phyloP scores from a whole-genome alignment of 1,139 yeast species.

The Nakaseomyces glabratus region DNA sequence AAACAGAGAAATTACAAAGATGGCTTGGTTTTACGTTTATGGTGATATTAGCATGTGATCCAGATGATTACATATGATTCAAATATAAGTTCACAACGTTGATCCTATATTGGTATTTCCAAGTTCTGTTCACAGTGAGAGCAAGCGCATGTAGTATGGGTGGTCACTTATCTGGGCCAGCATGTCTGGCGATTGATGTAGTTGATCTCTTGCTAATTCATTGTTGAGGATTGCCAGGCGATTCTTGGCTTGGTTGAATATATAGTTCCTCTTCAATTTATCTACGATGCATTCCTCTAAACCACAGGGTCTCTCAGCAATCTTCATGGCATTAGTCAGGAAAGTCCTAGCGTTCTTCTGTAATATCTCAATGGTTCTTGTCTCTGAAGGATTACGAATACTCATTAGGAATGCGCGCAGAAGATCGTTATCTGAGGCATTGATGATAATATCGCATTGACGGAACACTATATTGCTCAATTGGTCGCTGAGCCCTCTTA shows the following conservation, averaged over 20 bases:
- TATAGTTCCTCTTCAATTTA: constrained; percentile 27
- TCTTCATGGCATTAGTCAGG: constrained; percentile 19
- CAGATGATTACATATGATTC: no score
- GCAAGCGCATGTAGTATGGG: constrained; percentile 14
- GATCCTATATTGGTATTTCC: no score
- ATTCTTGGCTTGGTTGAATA: constrained; percentile 20
- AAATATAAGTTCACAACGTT: no score
- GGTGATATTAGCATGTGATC: no score
- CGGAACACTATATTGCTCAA: constrained; percentile 24
- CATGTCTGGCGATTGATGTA: constrained; percentile 4
- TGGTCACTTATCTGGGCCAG: constrained; percentile 14
- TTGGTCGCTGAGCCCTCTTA: constrained; percentile 13
- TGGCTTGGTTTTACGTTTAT: no score
- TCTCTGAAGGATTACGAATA: no score
- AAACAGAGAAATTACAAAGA: no score
- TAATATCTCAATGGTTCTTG: constrained; percentile 15
- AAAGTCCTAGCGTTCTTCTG: constrained; percentile 23
- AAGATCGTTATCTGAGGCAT: constrained; percentile 25
- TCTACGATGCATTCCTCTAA: constrained; percentile 26
- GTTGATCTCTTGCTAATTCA: not conserved
- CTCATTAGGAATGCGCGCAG: constrained; percentile 16
- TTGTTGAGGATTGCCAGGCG: constrained; percentile 9
- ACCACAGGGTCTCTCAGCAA: constrained; percentile 27
- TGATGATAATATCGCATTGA: constrained; percentile 22
- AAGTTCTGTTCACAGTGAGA: no score